Base-by-base conservation (phyloP, 208 protist genomes). In the Crithidia bombi region DNA sequence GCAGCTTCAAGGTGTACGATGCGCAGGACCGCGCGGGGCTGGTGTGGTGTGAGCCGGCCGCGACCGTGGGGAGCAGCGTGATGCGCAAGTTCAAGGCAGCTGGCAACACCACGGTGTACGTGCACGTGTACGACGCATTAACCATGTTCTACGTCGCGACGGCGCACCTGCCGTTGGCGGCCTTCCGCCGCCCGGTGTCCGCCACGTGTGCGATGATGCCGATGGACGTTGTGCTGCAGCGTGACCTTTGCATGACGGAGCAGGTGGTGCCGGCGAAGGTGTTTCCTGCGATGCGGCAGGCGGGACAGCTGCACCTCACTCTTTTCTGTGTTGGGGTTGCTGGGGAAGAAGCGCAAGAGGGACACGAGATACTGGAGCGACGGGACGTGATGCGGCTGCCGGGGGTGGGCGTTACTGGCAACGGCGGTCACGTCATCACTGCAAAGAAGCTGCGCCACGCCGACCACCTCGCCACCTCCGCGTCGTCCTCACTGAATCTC, bases 81-180 rank as follows among this genome's bases (percentile, higher is more conserved):
- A 85, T 94, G 81, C 70, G 73, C 30, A 82, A 83, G 66, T 94
- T 82, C 67, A 90, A 93, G 64, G 62, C 85, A 21, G 39, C 57
- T 12, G 62, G 58, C 39, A 78, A 44, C 61, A 61, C 81, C 21
- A 77, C 66, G 2, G 35, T 96, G 15, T 94, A 96, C 77, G 66
- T 96, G 43, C 91, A 96, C 69, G 30, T 94, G 4, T 96, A 93
- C 76, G 79, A 96, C 65, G 91, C 89, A 9, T 78, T 94, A 28
- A 93, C 81, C 17, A 96, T 96, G 91, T 96, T 96, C 75, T 96
- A 96, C 79, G 57, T 94, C 21, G 79, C 77, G 17, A 93, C 83
- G 47, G 85, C 85, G 5, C 55, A 66, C 5, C 52, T 96, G 15
- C 70, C 82, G 17, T 66, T 96, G 19, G 46, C 79, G 15, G 73